Evolutionary conservation across 148 eudicot genomes (phyloP).

Genomic region (Hydrangea macrophylla): DNA sequence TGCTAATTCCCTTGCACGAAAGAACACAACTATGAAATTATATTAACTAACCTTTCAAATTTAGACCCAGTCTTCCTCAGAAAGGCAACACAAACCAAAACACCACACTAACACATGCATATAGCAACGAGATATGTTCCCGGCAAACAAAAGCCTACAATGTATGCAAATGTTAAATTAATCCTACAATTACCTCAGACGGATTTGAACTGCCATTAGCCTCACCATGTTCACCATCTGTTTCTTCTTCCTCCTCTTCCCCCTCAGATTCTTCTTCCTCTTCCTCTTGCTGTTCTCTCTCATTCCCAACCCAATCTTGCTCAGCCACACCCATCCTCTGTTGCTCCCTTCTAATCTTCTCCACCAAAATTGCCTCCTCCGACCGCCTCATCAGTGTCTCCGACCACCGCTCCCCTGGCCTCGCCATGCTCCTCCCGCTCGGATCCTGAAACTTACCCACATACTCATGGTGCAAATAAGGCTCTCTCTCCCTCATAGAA

Average conservation of each 20-base stretch:
- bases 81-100: too few relatives aligned
- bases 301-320: conserved; percentile 87
- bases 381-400: conserved; percentile 86
- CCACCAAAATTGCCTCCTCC: conserved; percentile 78
- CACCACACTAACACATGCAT: too few relatives aligned
- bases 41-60: not conserved
- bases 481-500: conserved; percentile 97
- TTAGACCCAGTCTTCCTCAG: too few relatives aligned
- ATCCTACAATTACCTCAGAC: conserved; percentile 35
- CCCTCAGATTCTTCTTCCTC: conserved; percentile 52
- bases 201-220: conserved; percentile 25
- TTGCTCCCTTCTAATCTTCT: conserved; percentile 88
- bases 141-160: not conserved
- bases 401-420: conserved; percentile 96
- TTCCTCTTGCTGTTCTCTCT: conserved; percentile 40
- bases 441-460: conserved; percentile 87
- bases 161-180: not conserved
- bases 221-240: conserved; percentile 12
- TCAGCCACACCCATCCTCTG: conserved; percentile 89
- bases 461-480: conserved; percentile 89
- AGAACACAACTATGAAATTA: not conserved
- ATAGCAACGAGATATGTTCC: too few relatives aligned
- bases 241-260: conserved; percentile 50
- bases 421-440: conserved; percentile 78
- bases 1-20: not conserved